Evolutionary conservation across 2,329 filamentous ascomycete species (phyloP).

Genomic region (Aspergillus sergii): DNA sequence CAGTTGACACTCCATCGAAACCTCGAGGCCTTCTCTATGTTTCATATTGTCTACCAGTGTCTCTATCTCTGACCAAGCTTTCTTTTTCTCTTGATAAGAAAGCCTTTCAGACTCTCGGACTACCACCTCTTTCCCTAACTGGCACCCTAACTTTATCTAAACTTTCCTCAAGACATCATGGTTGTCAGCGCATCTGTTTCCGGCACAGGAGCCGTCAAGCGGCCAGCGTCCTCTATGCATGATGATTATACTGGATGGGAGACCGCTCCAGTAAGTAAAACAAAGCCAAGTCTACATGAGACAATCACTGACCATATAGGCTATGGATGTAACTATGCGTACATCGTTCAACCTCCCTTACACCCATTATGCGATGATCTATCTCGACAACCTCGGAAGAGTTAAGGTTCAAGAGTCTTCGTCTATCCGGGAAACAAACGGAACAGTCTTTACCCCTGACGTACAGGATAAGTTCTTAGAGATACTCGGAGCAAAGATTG

Average conservation of each 20-base stretch:
- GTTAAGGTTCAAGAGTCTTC: constrained; percentile 36
- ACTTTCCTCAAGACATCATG: constrained; percentile 24
- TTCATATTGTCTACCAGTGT: neutral
- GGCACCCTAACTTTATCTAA: neutral
- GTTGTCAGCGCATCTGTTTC: constrained; percentile 31
- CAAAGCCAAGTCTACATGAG: neutral
- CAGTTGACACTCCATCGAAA: neutral
- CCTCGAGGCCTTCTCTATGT: neutral
- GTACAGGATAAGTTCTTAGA: constrained; percentile 41
- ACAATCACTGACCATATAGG: constrained; percentile 19
- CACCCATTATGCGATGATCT: constrained; percentile 40
- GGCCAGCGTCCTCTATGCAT: constrained; percentile 32
- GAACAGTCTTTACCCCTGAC: constrained; percentile 36
- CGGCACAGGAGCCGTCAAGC: constrained; percentile 31
- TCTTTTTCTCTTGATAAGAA: neutral
- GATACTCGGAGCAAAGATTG: constrained; percentile 33
- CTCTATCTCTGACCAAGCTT: neutral
- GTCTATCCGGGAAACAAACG: constrained; percentile 34
- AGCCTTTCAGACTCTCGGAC: neutral
- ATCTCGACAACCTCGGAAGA: constrained; percentile 37
- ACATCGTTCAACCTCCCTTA: constrained; percentile 32
- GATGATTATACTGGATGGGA: constrained; percentile 35
- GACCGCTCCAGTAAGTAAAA: constrained; percentile 30
- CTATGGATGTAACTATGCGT: constrained; percentile 30
- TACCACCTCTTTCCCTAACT: neutral